A percentile compares a stretch with the other conserved stretches of the same genome.
Evolutionary conservation across 768 basidiomycete genomes (phyloP).

Genomic region (Suillus spraguei): DNA sequence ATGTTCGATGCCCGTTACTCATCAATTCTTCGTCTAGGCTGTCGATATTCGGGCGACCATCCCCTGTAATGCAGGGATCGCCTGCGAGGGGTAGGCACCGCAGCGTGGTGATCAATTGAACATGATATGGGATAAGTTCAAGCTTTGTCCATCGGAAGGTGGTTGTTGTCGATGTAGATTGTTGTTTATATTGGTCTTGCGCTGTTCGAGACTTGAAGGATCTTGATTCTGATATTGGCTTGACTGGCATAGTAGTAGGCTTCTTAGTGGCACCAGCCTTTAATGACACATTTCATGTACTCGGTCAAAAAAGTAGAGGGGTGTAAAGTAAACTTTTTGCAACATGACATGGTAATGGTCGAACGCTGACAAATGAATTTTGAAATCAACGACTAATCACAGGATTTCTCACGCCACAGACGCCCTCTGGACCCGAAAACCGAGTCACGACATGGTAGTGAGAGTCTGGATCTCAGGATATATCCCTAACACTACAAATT

Average conservation of each 20-base stretch:
- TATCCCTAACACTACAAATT: background rate
- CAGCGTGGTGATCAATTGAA: background rate
- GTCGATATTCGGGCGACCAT: slow-evolving; percentile 26
- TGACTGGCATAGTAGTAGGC: background rate
- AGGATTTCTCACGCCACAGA: background rate
- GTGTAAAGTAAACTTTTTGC: background rate
- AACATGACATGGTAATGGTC: background rate
- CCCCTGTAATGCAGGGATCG: slow-evolving; percentile 19
- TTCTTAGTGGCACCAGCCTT: background rate
- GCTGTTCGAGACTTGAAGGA: background rate
- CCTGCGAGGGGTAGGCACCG: background rate
- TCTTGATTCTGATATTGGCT: background rate
- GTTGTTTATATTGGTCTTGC: background rate
- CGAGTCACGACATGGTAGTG: background rate
- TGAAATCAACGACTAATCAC: background rate
- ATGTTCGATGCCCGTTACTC: background rate
- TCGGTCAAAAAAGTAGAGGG: background rate
- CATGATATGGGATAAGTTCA: background rate
- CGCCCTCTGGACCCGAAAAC: background rate
- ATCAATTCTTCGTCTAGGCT: slow-evolving; percentile 4
- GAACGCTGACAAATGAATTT: no score
- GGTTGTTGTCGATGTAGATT: background rate
- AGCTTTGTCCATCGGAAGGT: no score
- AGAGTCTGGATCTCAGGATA: background rate
- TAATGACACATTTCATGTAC: background rate